Base-by-base conservation (phyloP, 371 early-diverging fungal species). In the Apophysomyces trapeziformis region DNA sequence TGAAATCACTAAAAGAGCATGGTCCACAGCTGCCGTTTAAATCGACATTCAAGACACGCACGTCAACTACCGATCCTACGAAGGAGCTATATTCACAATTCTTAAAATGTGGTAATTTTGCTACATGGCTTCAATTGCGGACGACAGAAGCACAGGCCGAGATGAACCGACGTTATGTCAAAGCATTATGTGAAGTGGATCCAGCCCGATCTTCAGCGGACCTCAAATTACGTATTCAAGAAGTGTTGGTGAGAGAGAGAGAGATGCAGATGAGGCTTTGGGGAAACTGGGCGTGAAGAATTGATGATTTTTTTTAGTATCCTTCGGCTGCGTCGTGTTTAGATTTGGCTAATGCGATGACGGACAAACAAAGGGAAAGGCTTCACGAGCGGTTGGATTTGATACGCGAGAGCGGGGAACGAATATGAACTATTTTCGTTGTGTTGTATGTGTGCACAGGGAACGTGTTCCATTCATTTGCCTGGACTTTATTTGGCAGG, bases 51-150 rank as follows among this genome's bases (percentile, higher is more conserved):
- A 79, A 80, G 58, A 78, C 83, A n/a, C 75, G 80, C 32, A 77
- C 78, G 35, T 68, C 77, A 7, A 73, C 75, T 1, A 66, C 74
- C 11, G 90, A 67, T 64, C 79, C 78, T 1, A 73, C 71, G 54
- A 79, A 80, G 56, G 92, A 92, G 58, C 83, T 98, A 38, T 98
- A 98, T 75, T 71, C 84, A 38, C 91, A 87, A 62, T 98, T 98
- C 73, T 74, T 97, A 47, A 91, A 90, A 71, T 95, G 96, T 56
- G 93, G 95, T 62, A 96, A 96, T 68, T 98, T 98, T 87, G 96
- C 95, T 7, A 89, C 95, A 13, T 98, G 98, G 98, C 84, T 97
- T 36, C 93, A 92, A 13, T 82, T 86, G 45, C 87, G 93, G n/a
- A 92, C 92, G 9, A 80, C 79, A 32, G 89, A 91, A 50, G 91